These are phyloP conservation scores for Termitomyces sp. DNA, from an alignment of 1,284 basidiomycete species.

Conservation along the genomic window DNA sequence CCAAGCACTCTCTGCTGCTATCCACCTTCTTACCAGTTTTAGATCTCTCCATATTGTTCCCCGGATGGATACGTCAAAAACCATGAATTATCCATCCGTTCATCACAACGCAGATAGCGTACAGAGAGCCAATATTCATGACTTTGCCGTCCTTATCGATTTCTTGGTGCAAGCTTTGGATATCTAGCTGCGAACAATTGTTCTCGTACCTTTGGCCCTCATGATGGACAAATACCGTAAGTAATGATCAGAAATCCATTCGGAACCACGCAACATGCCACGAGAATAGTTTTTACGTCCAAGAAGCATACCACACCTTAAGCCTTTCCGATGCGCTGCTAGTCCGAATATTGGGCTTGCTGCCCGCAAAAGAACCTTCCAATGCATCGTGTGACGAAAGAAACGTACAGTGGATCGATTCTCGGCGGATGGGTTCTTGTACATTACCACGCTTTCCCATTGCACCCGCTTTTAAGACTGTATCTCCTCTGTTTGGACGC, in stretches of 20 bases:
- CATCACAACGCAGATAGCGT: background rate
- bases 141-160: background rate
- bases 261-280: constrained; percentile 6
- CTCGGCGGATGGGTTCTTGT: constrained; percentile 17
- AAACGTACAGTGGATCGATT: constrained; percentile 18
- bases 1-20: too few relatives aligned
- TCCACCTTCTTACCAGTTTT: background rate
- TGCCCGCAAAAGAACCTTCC: constrained; percentile 9
- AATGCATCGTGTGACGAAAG: constrained; percentile 13
- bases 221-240: background rate
- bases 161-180: background rate
- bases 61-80: background rate
- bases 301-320: constrained; percentile 9
- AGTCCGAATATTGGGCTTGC: constrained; percentile 5
- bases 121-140: background rate
- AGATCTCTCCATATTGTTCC: background rate
- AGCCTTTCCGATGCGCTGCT: constrained; percentile 13
- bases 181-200: background rate
- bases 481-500: constrained; percentile 8
- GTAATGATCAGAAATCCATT: constrained; percentile 9
- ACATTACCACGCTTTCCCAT: constrained; percentile 14
- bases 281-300: constrained; percentile 12
- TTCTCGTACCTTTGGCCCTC: background rate
- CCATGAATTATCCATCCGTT: background rate
- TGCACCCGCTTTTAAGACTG: constrained; percentile 18